Conservation (phyloP, 2,329 filamentous ascomycete genomes). For the Torrubiellomyces zombiae region DNA sequence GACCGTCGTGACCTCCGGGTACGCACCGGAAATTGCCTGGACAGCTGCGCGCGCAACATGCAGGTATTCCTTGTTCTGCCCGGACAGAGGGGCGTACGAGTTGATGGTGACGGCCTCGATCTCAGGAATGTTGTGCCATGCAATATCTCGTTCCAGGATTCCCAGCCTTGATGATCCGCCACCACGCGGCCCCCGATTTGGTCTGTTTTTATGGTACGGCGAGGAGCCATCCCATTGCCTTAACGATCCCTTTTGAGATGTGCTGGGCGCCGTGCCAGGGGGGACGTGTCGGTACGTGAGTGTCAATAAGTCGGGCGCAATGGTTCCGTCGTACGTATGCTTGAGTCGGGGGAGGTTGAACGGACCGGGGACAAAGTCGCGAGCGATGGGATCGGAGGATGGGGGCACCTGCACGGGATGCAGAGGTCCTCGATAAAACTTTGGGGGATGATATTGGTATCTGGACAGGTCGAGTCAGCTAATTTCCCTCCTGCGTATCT, state of each 20-base stretch:
- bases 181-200: conserved; percentile 70
- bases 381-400: conserved; percentile 70
- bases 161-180: conserved; percentile 45
- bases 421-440: conserved; percentile 84
- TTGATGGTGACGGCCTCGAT: conserved; percentile 70
- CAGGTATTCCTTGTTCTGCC: conserved; percentile 55
- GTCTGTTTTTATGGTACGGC: conserved; percentile 86
- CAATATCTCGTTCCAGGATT: conserved; percentile 55
- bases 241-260: conserved; percentile 43
- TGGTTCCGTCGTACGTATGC: conserved; percentile 77
- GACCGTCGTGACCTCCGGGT: conserved; percentile 52
- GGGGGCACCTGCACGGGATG: conserved; percentile 86
- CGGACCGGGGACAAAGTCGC: conserved; percentile 77
- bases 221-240: conserved; percentile 79
- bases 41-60: conserved; percentile 72
- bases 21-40: conserved; percentile 69
- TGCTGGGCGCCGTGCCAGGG: conserved; percentile 47
- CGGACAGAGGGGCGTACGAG: conserved; percentile 52
- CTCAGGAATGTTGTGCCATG: conserved; percentile 72
- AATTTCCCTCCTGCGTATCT: not conserved
- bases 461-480: conserved; percentile 31
- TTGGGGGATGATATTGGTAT: conserved; percentile 89
- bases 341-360: conserved; percentile 77
- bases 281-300: conserved; percentile 76
- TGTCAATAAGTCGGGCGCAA: conserved; percentile 76